These are phyloP conservation scores for Eutrema heterophyllum DNA, from an alignment of 345 rosid genomes.

Conservation along the genomic window DNA sequence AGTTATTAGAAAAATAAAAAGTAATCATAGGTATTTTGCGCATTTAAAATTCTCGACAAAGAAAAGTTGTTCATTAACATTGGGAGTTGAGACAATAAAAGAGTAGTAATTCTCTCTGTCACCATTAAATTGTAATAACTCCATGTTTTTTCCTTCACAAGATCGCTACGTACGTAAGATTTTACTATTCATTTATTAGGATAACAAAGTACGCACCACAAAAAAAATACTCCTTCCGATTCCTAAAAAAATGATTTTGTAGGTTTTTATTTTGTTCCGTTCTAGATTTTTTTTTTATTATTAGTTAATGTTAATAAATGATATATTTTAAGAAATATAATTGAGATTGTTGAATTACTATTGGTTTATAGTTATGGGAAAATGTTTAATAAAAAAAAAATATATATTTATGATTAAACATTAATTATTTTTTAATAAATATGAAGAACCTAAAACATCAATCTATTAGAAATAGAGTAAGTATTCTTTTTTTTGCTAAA, in stretches of 20 bases:
- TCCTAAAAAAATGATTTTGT: too few species aligned
- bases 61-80: conserved; percentile 3
- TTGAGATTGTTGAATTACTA: too few species aligned
- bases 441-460: too few species aligned
- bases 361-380: too few species aligned
- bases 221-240: background rate
- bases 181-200: background rate
- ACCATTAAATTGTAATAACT: background rate
- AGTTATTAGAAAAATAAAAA: background rate
- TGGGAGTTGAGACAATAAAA: conserved; percentile 9
- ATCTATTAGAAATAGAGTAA: too few species aligned
- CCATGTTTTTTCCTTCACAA: background rate
- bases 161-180: background rate
- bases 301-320: too few species aligned
- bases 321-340: too few species aligned
- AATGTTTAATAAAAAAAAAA: too few species aligned
- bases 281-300: background rate
- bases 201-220: background rate
- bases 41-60: background rate
- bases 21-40: background rate
- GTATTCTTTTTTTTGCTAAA: too few species aligned
- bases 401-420: too few species aligned
- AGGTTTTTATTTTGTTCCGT: background rate
- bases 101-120: conserved; percentile 14
- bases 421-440: too few species aligned